Evolutionary conservation across 768 basidiomycete species (phyloP).

Genomic region (Podaxis sp.): DNA sequence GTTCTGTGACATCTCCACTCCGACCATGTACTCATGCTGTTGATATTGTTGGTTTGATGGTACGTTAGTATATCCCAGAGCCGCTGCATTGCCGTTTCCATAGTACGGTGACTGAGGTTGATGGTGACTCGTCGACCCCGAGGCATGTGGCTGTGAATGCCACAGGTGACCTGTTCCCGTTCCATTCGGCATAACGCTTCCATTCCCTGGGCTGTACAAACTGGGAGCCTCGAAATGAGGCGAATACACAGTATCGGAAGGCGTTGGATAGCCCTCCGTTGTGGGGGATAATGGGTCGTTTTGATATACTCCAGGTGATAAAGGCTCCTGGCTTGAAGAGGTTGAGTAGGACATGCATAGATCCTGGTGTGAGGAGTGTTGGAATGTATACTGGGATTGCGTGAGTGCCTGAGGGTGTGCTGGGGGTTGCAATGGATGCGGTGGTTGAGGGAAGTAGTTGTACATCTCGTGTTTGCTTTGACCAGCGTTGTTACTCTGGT

Average conservation of each 20-base stretch:
- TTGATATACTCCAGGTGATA: background rate
- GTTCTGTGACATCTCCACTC: slow-evolving; percentile 27
- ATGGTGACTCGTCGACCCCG: slow-evolving; percentile 18
- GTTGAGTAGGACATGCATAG: background rate
- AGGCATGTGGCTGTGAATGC: slow-evolving; percentile 10
- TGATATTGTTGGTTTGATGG: slow-evolving; percentile 5
- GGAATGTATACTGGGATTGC: background rate
- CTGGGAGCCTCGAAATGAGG: slow-evolving; percentile 6
- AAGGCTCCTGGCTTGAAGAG: slow-evolving; percentile 3
- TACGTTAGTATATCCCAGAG: background rate
- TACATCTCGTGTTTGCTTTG: slow-evolving; percentile 19
- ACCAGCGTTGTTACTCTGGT: slow-evolving; percentile 17
- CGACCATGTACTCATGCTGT: slow-evolving; percentile 5
- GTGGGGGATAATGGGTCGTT: background rate
- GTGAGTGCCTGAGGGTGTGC: slow-evolving; percentile 7
- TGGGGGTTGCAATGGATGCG: background rate
- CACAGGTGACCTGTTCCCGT: background rate
- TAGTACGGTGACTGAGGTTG: slow-evolving; percentile 3
- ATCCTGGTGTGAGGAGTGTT: background rate
- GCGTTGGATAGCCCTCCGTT: background rate
- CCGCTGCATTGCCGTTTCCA: background rate
- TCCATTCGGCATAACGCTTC: background rate
- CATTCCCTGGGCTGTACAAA: background rate
- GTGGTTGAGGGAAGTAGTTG: background rate
- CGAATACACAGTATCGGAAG: slow-evolving; percentile 1